phyloP scores from a whole-genome alignment of 768 basidiomycete species.

The Megacollybia marginata region DNA sequence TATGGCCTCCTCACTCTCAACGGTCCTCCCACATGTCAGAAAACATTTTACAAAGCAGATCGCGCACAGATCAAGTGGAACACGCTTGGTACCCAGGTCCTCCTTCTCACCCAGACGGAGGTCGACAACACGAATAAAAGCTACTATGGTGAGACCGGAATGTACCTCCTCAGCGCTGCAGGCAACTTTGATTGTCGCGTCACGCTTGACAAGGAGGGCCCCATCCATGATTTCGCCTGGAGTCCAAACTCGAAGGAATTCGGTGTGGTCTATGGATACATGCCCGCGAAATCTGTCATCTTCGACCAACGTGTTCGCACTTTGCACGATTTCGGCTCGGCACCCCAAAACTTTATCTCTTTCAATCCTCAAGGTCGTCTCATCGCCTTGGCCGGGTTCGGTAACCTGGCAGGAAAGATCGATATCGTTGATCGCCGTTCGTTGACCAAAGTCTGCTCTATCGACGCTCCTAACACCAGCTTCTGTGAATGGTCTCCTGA shows the following conservation, averaged over 20 bases:
- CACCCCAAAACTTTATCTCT: conserved; percentile 85
- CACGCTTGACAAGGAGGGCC: conserved; percentile 88
- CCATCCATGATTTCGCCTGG: conserved; percentile 96
- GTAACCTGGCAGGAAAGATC: conserved; percentile 91
- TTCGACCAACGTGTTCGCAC: conserved; percentile 88
- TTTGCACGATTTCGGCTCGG: conserved; percentile 84
- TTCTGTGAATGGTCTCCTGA: conserved; percentile 95
- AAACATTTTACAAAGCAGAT: conserved; percentile 95
- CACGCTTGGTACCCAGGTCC: conserved; percentile 82
- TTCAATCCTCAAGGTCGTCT: conserved; percentile 94
- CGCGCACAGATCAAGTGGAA: conserved; percentile 95
- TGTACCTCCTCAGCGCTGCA: conserved; percentile 87
- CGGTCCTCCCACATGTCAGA: conserved; percentile 67
- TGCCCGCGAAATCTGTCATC: conserved; percentile 90
- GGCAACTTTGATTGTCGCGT: conserved; percentile 94
- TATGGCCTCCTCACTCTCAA: conserved; percentile 62
- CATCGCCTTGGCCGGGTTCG: conserved; percentile 88
- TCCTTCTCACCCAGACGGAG: conserved; percentile 91
- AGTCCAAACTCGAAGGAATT: conserved; percentile 97
- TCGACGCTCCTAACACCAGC: conserved; percentile 90
- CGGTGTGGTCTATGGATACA: conserved; percentile 92
- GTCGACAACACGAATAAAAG: conserved; percentile 96
- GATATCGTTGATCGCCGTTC: conserved; percentile 88
- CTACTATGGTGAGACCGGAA: conserved; percentile 95
- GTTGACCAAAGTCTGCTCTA: conserved; percentile 67